These are phyloP conservation scores for Jatropha podagrica DNA, from an alignment of 441 rosid genomes.

Conservation along the genomic window DNA sequence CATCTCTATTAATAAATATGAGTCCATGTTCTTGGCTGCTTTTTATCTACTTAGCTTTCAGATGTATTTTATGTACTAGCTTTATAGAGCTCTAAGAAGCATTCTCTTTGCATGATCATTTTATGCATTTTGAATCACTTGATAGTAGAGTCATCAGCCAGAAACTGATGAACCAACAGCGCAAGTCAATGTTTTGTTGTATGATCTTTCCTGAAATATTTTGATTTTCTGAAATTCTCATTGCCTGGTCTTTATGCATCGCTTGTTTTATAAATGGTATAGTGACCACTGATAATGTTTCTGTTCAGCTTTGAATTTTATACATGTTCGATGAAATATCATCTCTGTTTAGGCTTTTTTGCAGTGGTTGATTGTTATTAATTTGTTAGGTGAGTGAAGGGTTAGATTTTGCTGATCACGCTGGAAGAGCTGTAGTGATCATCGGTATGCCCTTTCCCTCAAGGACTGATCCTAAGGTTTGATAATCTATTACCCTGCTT, in stretches of 20 bases:
- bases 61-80: not conserved
- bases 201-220: conserved; percentile 7
- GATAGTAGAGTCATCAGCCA: not conserved
- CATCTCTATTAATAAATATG: not conserved
- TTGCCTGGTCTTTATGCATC: conserved; percentile 4
- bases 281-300: not conserved
- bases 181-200: conserved; percentile 12
- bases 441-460: conserved; percentile 94
- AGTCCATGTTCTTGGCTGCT: not conserved
- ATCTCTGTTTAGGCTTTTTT: conserved; percentile 18
- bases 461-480: conserved; percentile 85
- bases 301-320: not conserved
- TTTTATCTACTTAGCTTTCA: not conserved
- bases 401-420: conserved; percentile 92
- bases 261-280: not conserved
- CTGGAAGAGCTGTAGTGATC: conserved; percentile 96
- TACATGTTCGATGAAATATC: not conserved
- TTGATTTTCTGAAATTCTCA: not conserved
- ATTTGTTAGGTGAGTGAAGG: conserved; percentile 94
- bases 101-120: conserved; percentile 2
- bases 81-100: not conserved
- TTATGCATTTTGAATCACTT: not conserved
- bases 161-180: not conserved
- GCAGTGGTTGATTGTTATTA: conserved; percentile 20
- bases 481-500: conserved; percentile 11